Conservation (phyloP, 2,329 filamentous ascomycete species). For the Atkinsonella hypoxylon region DNA sequence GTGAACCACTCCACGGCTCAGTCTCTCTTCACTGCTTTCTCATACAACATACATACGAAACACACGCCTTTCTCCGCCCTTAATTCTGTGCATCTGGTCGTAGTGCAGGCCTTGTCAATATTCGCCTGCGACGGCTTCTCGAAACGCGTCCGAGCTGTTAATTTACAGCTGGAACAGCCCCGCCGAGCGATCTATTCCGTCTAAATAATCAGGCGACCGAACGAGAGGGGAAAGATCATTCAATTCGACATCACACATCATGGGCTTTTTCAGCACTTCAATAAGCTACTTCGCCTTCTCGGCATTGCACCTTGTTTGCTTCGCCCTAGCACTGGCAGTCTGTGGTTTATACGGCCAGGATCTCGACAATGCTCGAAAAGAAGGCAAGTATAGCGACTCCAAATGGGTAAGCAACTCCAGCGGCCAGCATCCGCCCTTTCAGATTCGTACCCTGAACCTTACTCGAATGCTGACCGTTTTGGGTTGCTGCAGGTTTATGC, state of each 20-base stretch:
- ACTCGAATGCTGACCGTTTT: slow-evolving; percentile 1
- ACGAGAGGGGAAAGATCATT: neutral
- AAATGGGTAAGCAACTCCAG: slow-evolving; percentile 50
- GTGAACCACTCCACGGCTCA: neutral
- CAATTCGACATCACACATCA: slow-evolving; percentile 13
- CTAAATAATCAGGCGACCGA: neutral
- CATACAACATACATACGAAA: neutral
- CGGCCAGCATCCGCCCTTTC: neutral
- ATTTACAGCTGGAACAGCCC: neutral
- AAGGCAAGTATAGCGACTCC: slow-evolving; percentile 40
- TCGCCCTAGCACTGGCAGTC: slow-evolving; percentile 64
- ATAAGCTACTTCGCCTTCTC: slow-evolving; percentile 43
- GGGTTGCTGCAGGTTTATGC: slow-evolving; percentile 50
- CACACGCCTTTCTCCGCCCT: neutral
- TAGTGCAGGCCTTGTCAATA: neutral
- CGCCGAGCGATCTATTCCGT: neutral
- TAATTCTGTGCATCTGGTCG: neutral
- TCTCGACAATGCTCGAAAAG: slow-evolving; percentile 40
- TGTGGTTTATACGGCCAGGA: slow-evolving; percentile 69
- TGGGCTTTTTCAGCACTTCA: slow-evolving; percentile 33
- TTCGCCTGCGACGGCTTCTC: neutral
- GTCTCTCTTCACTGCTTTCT: neutral
- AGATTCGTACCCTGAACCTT: neutral
- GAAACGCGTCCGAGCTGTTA: neutral
- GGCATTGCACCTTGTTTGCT: slow-evolving; percentile 60